Base-by-base conservation (phyloP, 1,284 basidiomycete species). In the Cryptococcus sp. region DNA sequence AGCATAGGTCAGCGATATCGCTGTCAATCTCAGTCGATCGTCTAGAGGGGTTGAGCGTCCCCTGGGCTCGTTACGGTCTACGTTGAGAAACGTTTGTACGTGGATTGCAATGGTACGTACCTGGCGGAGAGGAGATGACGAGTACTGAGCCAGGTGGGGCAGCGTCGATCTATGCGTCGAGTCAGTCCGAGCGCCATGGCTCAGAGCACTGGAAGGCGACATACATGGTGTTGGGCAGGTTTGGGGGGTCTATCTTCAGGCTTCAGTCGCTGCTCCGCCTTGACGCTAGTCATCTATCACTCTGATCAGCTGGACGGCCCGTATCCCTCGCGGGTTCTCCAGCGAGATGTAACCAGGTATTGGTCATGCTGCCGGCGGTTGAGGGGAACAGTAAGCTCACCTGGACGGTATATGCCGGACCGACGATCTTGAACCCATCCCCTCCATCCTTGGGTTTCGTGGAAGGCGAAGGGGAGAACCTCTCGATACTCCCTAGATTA, bases 341-440 rank as follows among this genome's bases (percentile, higher is more conserved):
- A 23, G 6, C 47, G 22, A 47, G 16, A 11, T n/a, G n/a, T n/a
- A n/a, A n/a, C 11, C 53, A 47, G 43, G 51, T 41, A 25, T 40
- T 35, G 20, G 27, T 22, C 52, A 57, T 60, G 46, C n/a, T n/a
- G n/a, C n/a, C 38, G 35, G 17, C 15, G 20, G 17, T 22, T 17
- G 22, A 15, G 39, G 13, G 23, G 1, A 20, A 25, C 42, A 45
- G 43, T 22, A 13, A 7, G 59, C 73, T 27, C 54, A 81, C 81
- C 70, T 88, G 83, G 52, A 97, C 93, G 1, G 94, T 97, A 71
- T 91, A 96, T 0, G 91, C 93, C 15, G 88, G 89, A 0, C 89
- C 91, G 63, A 88, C 80, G n/a, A 84, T 70, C 52, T 69, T 71
- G 63, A 66, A 35, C 5, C 30, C 66, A 22, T 66, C 57, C 84